These are phyloP conservation scores for Emmonsia crescens DNA, from an alignment of 2,329 filamentous ascomycete species.

Conservation along the genomic window DNA sequence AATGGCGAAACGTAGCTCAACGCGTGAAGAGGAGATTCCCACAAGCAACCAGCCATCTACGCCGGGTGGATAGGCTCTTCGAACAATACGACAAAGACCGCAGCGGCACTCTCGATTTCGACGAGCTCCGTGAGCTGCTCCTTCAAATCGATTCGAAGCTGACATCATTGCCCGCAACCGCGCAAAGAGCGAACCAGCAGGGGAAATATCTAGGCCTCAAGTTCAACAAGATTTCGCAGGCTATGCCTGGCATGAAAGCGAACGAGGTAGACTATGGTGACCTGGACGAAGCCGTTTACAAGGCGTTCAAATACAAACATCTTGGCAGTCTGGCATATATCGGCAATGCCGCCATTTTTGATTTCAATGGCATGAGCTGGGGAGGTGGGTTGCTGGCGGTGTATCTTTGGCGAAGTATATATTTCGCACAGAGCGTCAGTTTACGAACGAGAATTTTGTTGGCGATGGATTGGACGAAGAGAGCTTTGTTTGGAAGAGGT, in stretches of 20 bases:
- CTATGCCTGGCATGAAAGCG: conserved; percentile 59
- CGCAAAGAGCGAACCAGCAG: conserved; percentile 93
- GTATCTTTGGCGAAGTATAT: conserved; percentile 91
- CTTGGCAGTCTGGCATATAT: conserved; percentile 88
- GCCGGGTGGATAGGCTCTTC: conserved; percentile 83
- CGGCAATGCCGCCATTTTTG: conserved; percentile 92
- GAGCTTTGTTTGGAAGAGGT: conserved; percentile 92
- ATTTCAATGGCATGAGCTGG: conserved; percentile 67
- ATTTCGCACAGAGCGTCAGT: conserved; percentile 96
- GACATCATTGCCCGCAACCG: conserved; percentile 86
- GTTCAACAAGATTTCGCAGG: conserved; percentile 78
- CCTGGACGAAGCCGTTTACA: conserved; percentile 83
- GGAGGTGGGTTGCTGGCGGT: conserved; percentile 82
- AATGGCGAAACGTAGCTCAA: conserved; percentile 77
- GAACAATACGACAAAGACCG: conserved; percentile 86
- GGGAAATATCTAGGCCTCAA: conserved; percentile 86
- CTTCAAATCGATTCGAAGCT: conserved; percentile 90
- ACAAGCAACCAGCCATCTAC: conserved; percentile 76
- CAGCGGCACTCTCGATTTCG: conserved; percentile 85
- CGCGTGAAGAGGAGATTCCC: conserved; percentile 84
- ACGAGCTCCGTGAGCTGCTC: conserved; percentile 78
- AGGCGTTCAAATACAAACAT: conserved; percentile 88
- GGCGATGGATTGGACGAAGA: conserved; percentile 98
- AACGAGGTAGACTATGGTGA: conserved; percentile 85
- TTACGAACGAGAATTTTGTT: conserved; percentile 76